A percentile compares a stretch with the other conserved stretches of the same genome.
Conservation (phyloP, 345 rosid species). For the Arabidopsis suecica region DNA sequence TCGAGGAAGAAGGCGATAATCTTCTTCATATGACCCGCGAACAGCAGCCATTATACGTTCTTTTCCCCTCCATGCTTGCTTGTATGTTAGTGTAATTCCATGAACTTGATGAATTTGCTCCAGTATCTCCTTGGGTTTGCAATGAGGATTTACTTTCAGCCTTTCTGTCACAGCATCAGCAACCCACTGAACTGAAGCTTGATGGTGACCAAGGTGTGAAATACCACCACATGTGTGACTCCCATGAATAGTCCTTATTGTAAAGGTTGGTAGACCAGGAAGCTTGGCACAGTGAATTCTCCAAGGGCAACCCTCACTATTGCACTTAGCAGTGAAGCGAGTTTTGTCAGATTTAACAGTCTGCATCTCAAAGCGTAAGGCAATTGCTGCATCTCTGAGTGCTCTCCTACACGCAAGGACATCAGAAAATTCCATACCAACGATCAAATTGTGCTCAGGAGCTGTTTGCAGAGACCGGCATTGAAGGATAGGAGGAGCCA, state of each 20-base stretch:
- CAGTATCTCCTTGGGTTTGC: conserved; percentile 92
- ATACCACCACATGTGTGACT: conserved; percentile 88
- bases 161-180: conserved; percentile 85
- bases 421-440: conserved; percentile 97
- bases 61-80: conserved; percentile 99
- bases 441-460: conserved; percentile 61
- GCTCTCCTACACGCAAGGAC: conserved; percentile 94
- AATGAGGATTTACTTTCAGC: conserved; percentile 84
- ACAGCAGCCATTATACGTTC: conserved; percentile 94
- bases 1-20: conserved; percentile 86
- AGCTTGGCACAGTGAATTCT: conserved; percentile 97
- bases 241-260: conserved; percentile 89
- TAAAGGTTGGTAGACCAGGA: conserved; percentile 91
- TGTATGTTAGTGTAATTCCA: conserved; percentile 91
- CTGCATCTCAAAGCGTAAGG: conserved; percentile 95
- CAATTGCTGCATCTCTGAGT: conserved; percentile 92
- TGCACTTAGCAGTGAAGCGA: conserved; percentile 96
- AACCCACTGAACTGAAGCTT: conserved; percentile 99
- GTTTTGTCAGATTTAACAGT: conserved; percentile 95
- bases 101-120: conserved; percentile 95
- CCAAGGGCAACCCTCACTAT: conserved; percentile 90
- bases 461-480: conserved; percentile 55
- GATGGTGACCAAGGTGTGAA: conserved; percentile 95
- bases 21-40: conserved; percentile 97
- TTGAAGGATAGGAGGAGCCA: conserved; percentile 62